These are phyloP conservation scores for Sugiyamaella qingdaonensis DNA, from an alignment of 805 yeast species.

Conservation along the genomic window DNA sequence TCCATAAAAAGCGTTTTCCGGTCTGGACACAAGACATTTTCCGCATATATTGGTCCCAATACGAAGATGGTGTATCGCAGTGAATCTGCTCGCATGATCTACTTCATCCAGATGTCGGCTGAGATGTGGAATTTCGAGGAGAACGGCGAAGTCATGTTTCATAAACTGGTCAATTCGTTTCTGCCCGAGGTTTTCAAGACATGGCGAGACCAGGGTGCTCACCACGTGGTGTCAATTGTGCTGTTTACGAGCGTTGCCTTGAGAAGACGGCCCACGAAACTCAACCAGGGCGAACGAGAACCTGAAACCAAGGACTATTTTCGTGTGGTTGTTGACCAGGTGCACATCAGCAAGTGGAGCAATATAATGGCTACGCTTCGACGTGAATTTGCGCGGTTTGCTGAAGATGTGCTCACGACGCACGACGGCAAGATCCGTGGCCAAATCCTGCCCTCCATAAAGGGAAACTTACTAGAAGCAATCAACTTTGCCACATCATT, in stretches of 20 bases:
- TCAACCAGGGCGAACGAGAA: constrained; percentile 69
- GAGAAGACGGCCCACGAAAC: constrained; percentile 19
- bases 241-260: constrained; percentile 77
- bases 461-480: constrained; percentile 86
- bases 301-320: constrained; percentile 71
- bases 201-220: constrained; percentile 84
- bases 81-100: constrained; percentile 79
- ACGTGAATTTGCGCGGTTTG: constrained; percentile 77
- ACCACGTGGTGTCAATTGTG: constrained; percentile 87
- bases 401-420: constrained; percentile 58
- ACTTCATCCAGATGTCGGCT: constrained; percentile 80
- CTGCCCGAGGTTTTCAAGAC: constrained; percentile 83
- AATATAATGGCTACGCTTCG: constrained; percentile 85
- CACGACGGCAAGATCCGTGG: constrained; percentile 49
- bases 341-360: constrained; percentile 82
- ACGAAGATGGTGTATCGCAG: constrained; percentile 86
- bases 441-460: constrained; percentile 74
- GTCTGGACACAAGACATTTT: constrained; percentile 63
- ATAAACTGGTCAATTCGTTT: constrained; percentile 85
- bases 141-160: constrained; percentile 90
- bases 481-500: constrained; percentile 77
- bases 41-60: constrained; percentile 66
- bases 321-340: constrained; percentile 93
- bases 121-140: constrained; percentile 99
- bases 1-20: constrained; percentile 59